Evolutionary conservation across 768 basidiomycete genomes (phyloP), one percentile per base, ranked within the genome.

Genomic region (Favolaschia claudopus): DNA sequence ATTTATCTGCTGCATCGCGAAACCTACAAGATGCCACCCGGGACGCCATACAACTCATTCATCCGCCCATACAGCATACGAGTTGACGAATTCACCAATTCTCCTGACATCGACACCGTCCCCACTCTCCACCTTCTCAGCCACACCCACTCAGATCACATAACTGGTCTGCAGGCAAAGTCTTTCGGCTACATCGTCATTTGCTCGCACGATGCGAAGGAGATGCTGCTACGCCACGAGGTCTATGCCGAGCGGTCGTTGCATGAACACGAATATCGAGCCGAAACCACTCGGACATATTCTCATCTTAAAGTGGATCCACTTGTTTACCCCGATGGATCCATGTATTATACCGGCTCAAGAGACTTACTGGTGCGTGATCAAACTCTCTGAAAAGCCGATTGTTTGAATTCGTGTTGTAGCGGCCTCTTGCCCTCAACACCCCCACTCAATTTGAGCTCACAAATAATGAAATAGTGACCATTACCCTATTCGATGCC

Each of bases 101-200:
- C 73, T 9, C 48, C 71, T 28, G 65, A 72, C 32, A 72, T 74
- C 19, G 66, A 79, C 57, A 66, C 73, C 38, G 54, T 76, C 9
- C 78, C 82, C 5, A 73, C 81, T 5, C 79, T 95, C 12, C 85
- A 93, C 70, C 83, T 97, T n/a, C 83, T 97, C 51, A 87, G 90
- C 0, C 95, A 97, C 69, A 92, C 94, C 0, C 96, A 96, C 74
- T 83, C 94, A 0, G 95, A 96, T 73, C 95, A 97, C 69, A 81
- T 94, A 49, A 75, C 74, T 38, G 95, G 96, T 5, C 81, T 97
- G 25, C 81, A 87, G 19, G 84, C 91, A 22, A 85, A 87, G 56
- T 88, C 87, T 0, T 95, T 96, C 68, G 86, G 83, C 3, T 85
- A 86, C 38, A 79, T 76, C 2, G 85, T 97, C 9, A 73, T 92